Evolutionary conservation across 192 early-diverging fungal genomes (phyloP).

Genomic region (Coemansia sp.): DNA sequence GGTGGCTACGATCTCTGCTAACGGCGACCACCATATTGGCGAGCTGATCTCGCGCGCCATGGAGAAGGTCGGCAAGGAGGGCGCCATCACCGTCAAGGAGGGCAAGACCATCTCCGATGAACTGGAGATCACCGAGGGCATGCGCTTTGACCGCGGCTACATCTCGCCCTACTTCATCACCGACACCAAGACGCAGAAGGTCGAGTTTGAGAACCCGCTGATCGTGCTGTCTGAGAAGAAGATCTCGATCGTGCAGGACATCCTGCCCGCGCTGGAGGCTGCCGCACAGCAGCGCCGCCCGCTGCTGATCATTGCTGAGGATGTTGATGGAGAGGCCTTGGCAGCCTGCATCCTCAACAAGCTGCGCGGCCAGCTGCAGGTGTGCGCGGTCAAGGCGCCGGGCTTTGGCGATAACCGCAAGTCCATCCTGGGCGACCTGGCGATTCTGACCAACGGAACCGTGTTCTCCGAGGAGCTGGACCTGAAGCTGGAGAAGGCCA

Average conservation of each 20-base stretch:
- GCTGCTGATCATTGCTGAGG: constrained; percentile 96
- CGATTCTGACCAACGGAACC: constrained; percentile 91
- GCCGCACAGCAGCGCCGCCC: constrained; percentile 94
- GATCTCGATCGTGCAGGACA: constrained; percentile 93
- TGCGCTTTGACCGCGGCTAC: constrained; percentile 99
- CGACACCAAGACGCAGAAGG: constrained; percentile 96
- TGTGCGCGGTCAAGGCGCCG: constrained; percentile 97
- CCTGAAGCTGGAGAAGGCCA: constrained; percentile 93
- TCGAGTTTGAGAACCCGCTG: constrained; percentile 99
- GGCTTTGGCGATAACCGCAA: constrained; percentile 99
- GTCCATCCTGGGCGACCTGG: constrained; percentile 96
- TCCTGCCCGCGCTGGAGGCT: constrained; percentile 94
- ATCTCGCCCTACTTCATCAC: constrained; percentile 99
- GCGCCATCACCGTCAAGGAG: constrained; percentile 99
- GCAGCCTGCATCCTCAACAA: constrained; percentile 99
- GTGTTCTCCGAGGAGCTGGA: constrained; percentile 98
- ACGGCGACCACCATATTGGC: constrained; percentile 97
- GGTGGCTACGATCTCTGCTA: constrained; percentile 99
- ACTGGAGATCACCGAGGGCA: constrained; percentile 98
- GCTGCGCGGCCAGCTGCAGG: constrained; percentile 96
- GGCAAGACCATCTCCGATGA: constrained; percentile 99
- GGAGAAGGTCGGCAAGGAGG: constrained; percentile 99
- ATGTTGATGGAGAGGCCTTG: constrained; percentile 98
- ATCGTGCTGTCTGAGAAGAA: constrained; percentile 99
- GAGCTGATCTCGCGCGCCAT: constrained; percentile 97